Evolutionary conservation across 805 yeast species (phyloP), one percentile per base, ranked within the genome.

Genomic region (Starmerella scarabaei): DNA sequence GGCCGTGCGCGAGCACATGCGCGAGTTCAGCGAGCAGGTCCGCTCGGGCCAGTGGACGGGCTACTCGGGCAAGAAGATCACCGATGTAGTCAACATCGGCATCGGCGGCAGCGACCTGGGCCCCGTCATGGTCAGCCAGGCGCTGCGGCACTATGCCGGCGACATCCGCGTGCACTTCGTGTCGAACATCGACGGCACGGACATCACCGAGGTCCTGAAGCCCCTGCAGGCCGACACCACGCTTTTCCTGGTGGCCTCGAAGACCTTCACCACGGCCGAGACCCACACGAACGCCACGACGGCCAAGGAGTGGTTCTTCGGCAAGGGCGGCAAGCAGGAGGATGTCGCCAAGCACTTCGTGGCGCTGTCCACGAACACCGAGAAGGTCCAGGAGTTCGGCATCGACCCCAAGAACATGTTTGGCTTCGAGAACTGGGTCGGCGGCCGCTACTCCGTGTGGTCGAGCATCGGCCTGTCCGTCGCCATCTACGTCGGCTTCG

Each of bases 391-490:
- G 56, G 81, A 83, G 67, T 91, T 91, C 57, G 99, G 99, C 59
- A 91, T 91, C 53, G 97, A 91, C 69, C 76, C 95, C 61, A 80
- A 76, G 63, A 91, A 91, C 72, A 91, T 91, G 99, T 91, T 91
- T 65, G 97, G 93, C 49, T 91, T 91, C 58, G 95, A 86, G 64
- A 79, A 69, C 67, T 91, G 98, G 98, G 99, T 91, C 50, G 99
- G 99, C 59, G 99, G 99, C 61, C 80, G 99, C 66, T 91, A 91
- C 77, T 91, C 98, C n/a, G 98, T 91, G 47, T 91, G 99, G 99
- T 82, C 94, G 32, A 93, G 98, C 49, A 91, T 91, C 63, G 99
- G 99, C 47, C 75, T 91, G 54, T 82, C 95, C 21, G 88, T 91
- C 49, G 93, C 94, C 55, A 67, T 91, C 53, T 91, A 80, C 75